phyloP scores from a whole-genome alignment of 805 yeast genomes.

The Metschnikowia anglica region DNA sequence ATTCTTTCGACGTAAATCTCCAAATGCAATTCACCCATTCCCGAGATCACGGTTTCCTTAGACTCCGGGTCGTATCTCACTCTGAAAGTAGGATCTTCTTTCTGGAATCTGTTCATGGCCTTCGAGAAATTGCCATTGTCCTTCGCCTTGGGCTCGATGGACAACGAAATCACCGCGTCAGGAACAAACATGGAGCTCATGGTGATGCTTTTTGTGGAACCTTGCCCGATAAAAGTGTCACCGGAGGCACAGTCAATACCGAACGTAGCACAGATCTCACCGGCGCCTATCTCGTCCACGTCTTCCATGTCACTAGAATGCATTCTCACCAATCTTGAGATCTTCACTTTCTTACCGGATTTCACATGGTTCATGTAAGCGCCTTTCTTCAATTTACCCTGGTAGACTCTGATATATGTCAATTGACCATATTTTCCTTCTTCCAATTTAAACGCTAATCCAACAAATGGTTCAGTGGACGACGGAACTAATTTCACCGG shows the following conservation, averaged over 20 bases:
- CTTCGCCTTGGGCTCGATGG: conserved; percentile 83
- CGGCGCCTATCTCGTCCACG: conserved; percentile 91
- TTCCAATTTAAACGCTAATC: conserved; percentile 97
- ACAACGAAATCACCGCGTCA: conserved; percentile 94
- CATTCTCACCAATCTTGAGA: conserved; percentile 94
- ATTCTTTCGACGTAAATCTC: conserved; percentile 98
- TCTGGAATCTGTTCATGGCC: conserved; percentile 96
- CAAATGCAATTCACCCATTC: conserved; percentile 97
- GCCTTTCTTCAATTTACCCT: conserved; percentile 92
- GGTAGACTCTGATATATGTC: conserved; percentile 95
- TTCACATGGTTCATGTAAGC: conserved; percentile 83
- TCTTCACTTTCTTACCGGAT: conserved; percentile 90
- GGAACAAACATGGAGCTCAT: conserved; percentile 99
- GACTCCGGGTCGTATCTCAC: conserved; percentile 87
- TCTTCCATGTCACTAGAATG: conserved; percentile 99
- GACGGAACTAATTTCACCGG: conserved; percentile 77
- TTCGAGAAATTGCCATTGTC: conserved; percentile 89
- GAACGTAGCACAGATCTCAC: conserved; percentile 98
- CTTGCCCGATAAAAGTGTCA: conserved; percentile 91
- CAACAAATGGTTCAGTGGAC: conserved; percentile 78
- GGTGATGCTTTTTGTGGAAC: conserved; percentile 60
- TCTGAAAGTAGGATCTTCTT: conserved; percentile 98
- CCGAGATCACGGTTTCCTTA: conserved; percentile 91
- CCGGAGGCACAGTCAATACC: conserved; percentile 99
- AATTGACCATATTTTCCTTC: conserved; percentile 98